Percentiles rank a stretch among this genome's conserved stretches.
Evolutionary conservation across 192 early-diverging fungal genomes (phyloP).

Genomic region (Piromyces finnis): DNA sequence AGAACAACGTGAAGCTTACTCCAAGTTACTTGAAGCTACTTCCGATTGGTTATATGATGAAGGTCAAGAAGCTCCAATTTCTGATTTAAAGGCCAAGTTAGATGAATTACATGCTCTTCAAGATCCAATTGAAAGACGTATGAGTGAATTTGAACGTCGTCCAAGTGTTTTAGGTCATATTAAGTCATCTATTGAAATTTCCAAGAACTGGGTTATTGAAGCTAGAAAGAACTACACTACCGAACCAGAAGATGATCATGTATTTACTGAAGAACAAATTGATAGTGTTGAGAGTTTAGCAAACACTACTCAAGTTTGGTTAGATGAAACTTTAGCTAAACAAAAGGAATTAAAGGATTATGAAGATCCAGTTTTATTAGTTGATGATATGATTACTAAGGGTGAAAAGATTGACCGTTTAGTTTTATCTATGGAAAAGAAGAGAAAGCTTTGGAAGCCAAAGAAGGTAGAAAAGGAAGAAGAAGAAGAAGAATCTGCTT

Average conservation of each 20-base stretch:
- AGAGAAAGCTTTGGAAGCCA: neutral
- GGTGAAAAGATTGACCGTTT: neutral
- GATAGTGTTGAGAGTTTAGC: constrained; percentile 20
- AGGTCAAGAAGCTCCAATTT: constrained; percentile 38
- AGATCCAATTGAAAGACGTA: constrained; percentile 18
- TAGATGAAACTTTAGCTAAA: neutral
- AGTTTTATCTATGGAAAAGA: neutral
- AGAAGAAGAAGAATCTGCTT: neutral
- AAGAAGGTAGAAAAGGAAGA: constrained; percentile 4
- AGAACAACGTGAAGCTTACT: constrained; percentile 46
- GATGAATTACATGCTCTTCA: constrained; percentile 18
- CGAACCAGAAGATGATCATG: constrained; percentile 20
- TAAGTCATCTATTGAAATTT: neutral
- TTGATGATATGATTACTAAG: neutral
- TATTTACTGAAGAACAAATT: constrained; percentile 21
- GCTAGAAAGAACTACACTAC: constrained; percentile 22
- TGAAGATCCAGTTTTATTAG: neutral
- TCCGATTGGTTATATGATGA: constrained; percentile 79
- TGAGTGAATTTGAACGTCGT: constrained; percentile 31
- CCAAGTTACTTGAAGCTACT: constrained; percentile 24
- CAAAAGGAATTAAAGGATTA: neutral
- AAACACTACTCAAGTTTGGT: constrained; percentile 17
- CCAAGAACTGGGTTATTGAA: constrained; percentile 7
- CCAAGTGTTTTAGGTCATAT: constrained; percentile 22
- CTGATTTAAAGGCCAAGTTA: constrained; percentile 16